Percentiles rank a stretch among this genome's conserved stretches.
These are phyloP conservation scores for Aspergillus ibericus DNA, from an alignment of 2,329 filamentous ascomycete species.

Conservation along the genomic window DNA sequence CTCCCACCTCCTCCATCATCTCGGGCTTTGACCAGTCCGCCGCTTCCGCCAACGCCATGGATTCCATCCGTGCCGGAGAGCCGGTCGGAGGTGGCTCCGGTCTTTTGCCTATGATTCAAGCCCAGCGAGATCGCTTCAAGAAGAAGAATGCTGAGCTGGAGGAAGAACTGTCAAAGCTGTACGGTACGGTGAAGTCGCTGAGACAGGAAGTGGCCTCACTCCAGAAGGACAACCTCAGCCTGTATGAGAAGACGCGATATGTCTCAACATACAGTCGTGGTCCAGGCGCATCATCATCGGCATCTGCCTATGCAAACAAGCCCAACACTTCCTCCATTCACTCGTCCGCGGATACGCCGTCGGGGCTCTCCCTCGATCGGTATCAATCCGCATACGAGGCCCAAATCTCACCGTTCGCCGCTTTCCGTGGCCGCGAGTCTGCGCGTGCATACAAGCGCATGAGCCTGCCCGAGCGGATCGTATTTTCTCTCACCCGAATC, in stretches of 20 bases:
- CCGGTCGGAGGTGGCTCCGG: conserved; percentile 74
- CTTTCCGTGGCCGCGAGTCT: conserved; percentile 90
- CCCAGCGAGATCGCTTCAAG: conserved; percentile 97
- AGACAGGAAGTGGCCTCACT: conserved; percentile 87
- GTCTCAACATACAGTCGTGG: conserved; percentile 87
- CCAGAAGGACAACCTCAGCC: conserved; percentile 91
- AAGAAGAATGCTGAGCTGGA: conserved; percentile 91
- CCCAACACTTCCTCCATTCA: conserved; percentile 73
- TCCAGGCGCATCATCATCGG: conserved; percentile 60
- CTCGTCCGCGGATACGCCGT: conserved; percentile 59
- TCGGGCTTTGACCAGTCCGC: conserved; percentile 83
- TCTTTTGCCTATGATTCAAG: conserved; percentile 96
- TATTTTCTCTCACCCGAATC: conserved; percentile 88
- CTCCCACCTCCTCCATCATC: conserved; percentile 96
- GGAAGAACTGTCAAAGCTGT: conserved; percentile 80
- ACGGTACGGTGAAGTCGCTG: conserved; percentile 78
- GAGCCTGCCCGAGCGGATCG: conserved; percentile 83
- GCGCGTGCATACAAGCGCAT: conserved; percentile 88
- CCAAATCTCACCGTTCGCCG: conserved; percentile 92
- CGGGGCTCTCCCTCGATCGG: conserved; percentile 72
- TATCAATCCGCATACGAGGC: conserved; percentile 93
- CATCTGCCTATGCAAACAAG: conserved; percentile 62
- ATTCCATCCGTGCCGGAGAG: conserved; percentile 64
- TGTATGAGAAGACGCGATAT: conserved; percentile 98
- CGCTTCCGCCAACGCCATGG: conserved; percentile 52